Conservation (phyloP, 805 yeast genomes). For the Pachysolen tannophilus region DNA sequence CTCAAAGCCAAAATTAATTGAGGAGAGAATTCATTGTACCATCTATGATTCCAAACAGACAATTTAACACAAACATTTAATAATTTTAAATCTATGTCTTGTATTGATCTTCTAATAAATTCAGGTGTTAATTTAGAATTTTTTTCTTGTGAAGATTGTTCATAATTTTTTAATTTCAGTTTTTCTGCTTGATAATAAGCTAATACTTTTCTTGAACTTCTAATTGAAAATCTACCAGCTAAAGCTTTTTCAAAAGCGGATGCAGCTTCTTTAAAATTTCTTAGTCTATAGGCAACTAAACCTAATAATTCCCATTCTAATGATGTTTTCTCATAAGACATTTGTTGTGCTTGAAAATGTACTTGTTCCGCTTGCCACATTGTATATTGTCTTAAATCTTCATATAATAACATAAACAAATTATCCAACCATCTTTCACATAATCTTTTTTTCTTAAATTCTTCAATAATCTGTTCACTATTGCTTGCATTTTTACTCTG, state of each 20-base stretch:
- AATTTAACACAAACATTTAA: slow-evolving; percentile 67
- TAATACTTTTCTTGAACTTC: slow-evolving; percentile 67
- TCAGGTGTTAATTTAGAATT: slow-evolving; percentile 13
- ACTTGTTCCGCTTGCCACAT: slow-evolving; percentile 90
- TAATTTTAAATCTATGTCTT: slow-evolving; percentile 44
- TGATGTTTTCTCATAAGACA: slow-evolving; percentile 68
- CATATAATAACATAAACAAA: slow-evolving; percentile 59
- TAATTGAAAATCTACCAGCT: slow-evolving; percentile 68
- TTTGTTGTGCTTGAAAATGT: slow-evolving; percentile 83
- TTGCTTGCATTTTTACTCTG: slow-evolving; percentile 3
- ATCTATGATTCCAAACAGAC: slow-evolving; percentile 96
- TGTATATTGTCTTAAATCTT: slow-evolving; percentile 74
- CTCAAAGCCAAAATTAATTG: slow-evolving; percentile 48
- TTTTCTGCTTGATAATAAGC: slow-evolving; percentile 52
- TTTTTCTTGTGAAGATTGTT: slow-evolving; percentile 17
- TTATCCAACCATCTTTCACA: slow-evolving; percentile 74
- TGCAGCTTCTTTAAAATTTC: slow-evolving; percentile 82
- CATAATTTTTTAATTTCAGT: slow-evolving; percentile 19
- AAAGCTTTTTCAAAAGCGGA: slow-evolving; percentile 74
- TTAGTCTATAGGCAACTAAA: slow-evolving; percentile 72
- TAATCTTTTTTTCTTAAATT: slow-evolving; percentile 54
- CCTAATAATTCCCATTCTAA: slow-evolving; percentile 94
- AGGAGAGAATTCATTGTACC: slow-evolving; percentile 92
- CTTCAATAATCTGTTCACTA: slow-evolving; percentile 19
- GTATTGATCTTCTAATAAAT: slow-evolving; percentile 26